phyloP scores from a whole-genome alignment of 1,284 basidiomycete species.

The Apiotrichum sp. region DNA sequence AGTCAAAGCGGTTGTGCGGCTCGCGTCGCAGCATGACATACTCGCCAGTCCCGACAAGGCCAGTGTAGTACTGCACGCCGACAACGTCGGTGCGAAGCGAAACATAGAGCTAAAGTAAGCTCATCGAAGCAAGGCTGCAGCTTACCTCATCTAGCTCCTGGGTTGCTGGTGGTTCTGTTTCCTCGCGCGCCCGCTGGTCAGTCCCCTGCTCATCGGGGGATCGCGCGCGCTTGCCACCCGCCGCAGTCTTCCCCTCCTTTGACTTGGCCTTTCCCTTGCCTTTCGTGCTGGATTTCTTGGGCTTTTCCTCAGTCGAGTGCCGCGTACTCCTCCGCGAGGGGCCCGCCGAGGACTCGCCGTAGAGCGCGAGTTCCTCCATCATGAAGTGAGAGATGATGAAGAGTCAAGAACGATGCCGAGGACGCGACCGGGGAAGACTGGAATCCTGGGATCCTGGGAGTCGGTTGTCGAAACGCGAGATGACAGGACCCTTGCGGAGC shows the following conservation, averaged over 20 bases:
- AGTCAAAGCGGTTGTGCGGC: constrained; percentile 62
- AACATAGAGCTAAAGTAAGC: constrained; percentile 58
- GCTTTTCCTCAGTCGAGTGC: too few species aligned
- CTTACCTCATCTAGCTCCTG: constrained; percentile 30
- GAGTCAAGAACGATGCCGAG: too few species aligned
- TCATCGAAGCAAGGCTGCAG: background rate
- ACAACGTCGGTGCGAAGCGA: constrained; percentile 60
- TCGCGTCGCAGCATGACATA: constrained; percentile 67
- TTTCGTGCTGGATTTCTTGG: too few species aligned
- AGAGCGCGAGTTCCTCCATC: too few species aligned
- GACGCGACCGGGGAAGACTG: too few species aligned
- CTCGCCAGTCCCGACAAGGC: constrained; percentile 69
- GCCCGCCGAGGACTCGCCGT: too few species aligned
- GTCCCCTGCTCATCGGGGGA: background rate
- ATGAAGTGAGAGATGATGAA: too few species aligned
- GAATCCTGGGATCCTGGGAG: too few species aligned
- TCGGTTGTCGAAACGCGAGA: too few species aligned
- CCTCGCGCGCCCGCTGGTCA: background rate
- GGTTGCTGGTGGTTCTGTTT: constrained; percentile 5
- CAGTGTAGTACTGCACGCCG: constrained; percentile 75
- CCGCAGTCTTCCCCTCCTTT: too few species aligned
- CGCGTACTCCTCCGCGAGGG: too few species aligned
- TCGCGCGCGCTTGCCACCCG: background rate
- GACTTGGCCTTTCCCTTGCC: background rate
- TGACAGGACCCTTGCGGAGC: too few species aligned